Base-by-base conservation (phyloP, 805 yeast species). In the Debaryomyces maramus region DNA sequence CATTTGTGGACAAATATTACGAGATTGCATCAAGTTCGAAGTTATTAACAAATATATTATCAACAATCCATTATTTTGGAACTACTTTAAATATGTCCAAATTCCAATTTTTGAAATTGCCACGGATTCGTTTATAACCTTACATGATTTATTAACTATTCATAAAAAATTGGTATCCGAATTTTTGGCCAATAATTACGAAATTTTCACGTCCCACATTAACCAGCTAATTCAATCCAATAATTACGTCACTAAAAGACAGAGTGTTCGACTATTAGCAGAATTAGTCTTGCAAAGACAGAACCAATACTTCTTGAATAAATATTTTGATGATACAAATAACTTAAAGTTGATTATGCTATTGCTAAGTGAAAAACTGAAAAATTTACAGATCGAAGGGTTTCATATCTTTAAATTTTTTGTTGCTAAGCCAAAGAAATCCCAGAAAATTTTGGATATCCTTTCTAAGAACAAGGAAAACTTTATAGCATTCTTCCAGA, bases 391-490 rank as follows among this genome's bases (percentile, higher is more conserved):
- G 58, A 63, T 80, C 39, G 98, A 93, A 60, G 89, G 96, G 3
- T 93, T 93, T 57, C 90, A 93, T 49, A 84, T 91, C 27, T 91
- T 93, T 69, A 93, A 91, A 65, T 85, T 90, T 28, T 88, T 93
- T 63, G 89, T 89, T n/a, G 98, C 97, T 4, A 93, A 93, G 61
- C 99, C 99, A 4, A 81, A 84, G 47, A 90, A 90, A 60, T 73
- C 88, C 2, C 88, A 83, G 58, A 80, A 83, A 6, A 81, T 93
- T 2, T 65, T 77, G 39, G 97, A 91, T 60, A 85, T 91, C 15
- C 70, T 93, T 48, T 78, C 82, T 33, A 89, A 90, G 56, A 93
- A 93, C 61, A 80, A 88, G 54, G 85, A 80, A 29, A 87, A 85
- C 54, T 74, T 91, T 46, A 60, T 90, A 27, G 70, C 72, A 22